phyloP scores from a whole-genome alignment of 2,329 filamentous ascomycete genomes.

The Alternaria gaisen region DNA sequence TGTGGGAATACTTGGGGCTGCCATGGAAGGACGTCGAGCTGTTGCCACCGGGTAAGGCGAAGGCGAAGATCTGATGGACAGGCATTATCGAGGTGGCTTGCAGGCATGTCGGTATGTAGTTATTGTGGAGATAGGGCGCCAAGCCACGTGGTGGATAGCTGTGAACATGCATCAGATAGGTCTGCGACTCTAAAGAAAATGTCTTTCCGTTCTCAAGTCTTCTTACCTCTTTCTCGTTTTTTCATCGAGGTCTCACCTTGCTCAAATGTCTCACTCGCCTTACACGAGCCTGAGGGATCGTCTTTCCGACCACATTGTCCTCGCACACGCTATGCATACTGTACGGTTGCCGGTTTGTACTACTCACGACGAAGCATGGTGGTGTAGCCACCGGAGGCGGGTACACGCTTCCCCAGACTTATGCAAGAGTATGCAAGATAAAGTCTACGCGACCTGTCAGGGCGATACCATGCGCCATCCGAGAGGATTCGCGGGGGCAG shows the following conservation, averaged over 20 bases:
- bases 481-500: neutral
- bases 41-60: constrained; percentile 37
- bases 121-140: neutral
- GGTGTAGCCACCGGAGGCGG: constrained; percentile 26
- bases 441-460: constrained; percentile 26
- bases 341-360: constrained; percentile 25
- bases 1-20: constrained; percentile 72
- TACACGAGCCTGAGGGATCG: neutral
- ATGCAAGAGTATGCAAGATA: constrained; percentile 16
- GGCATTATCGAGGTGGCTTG: neutral
- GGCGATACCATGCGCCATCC: constrained; percentile 9
- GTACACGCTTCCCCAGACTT: constrained; percentile 28
- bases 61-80: constrained; percentile 43
- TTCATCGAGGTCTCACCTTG: neutral
- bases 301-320: neutral
- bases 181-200: constrained; percentile 9
- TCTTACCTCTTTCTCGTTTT: neutral
- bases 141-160: neutral
- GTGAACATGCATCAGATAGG: constrained; percentile 1
- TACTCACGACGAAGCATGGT: constrained; percentile 23
- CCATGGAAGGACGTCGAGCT: constrained; percentile 66
- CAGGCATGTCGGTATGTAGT: constrained; percentile 3
- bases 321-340: constrained; percentile 18
- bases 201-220: neutral
- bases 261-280: neutral